Evolutionary conservation across 2,329 filamentous ascomycete genomes (phyloP).

Genomic region (Clonostachys sp.): DNA sequence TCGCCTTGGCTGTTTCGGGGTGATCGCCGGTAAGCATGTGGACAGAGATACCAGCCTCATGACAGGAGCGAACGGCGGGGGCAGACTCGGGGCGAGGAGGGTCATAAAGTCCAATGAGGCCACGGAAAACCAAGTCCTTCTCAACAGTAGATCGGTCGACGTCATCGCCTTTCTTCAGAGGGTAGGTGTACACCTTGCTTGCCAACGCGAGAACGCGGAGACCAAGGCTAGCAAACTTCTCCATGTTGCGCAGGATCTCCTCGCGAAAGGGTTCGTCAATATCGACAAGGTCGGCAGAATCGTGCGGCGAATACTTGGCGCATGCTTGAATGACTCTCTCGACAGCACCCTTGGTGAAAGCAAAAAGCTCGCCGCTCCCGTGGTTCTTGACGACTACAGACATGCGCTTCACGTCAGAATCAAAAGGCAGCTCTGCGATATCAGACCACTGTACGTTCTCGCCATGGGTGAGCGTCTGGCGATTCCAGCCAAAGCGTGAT

Average conservation of each 20-base stretch:
- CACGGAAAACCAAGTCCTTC: slow-evolving; percentile 56
- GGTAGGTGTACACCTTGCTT: slow-evolving; percentile 31
- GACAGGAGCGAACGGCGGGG: slow-evolving; percentile 52
- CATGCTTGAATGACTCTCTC: slow-evolving; percentile 56
- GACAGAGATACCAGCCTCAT: slow-evolving; percentile 58
- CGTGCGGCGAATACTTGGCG: slow-evolving; percentile 24
- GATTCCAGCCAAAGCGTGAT: slow-evolving; percentile 59
- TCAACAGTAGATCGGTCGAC: slow-evolving; percentile 51
- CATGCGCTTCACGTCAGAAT: slow-evolving; percentile 71
- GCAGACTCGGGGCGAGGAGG: slow-evolving; percentile 66
- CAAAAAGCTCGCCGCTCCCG: slow-evolving; percentile 18
- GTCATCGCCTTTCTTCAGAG: slow-evolving; percentile 33
- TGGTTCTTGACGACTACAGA: slow-evolving; percentile 57
- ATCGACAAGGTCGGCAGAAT: slow-evolving; percentile 21
- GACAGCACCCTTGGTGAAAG: slow-evolving; percentile 61
- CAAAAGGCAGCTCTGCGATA: slow-evolving; percentile 65
- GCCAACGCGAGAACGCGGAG: slow-evolving; percentile 66
- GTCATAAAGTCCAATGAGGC: slow-evolving; percentile 67
- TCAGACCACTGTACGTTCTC: slow-evolving; percentile 46
- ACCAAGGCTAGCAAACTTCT: slow-evolving; percentile 55
- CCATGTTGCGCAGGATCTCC: slow-evolving; percentile 59
- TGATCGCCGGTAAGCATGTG: slow-evolving; percentile 69
- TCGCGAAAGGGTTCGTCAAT: slow-evolving; percentile 47
- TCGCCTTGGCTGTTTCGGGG: slow-evolving; percentile 57
- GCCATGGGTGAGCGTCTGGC: slow-evolving; percentile 43